These are phyloP conservation scores for Xylariaceae sp. DNA, from an alignment of 2,329 filamentous ascomycete genomes.

Conservation along the genomic window DNA sequence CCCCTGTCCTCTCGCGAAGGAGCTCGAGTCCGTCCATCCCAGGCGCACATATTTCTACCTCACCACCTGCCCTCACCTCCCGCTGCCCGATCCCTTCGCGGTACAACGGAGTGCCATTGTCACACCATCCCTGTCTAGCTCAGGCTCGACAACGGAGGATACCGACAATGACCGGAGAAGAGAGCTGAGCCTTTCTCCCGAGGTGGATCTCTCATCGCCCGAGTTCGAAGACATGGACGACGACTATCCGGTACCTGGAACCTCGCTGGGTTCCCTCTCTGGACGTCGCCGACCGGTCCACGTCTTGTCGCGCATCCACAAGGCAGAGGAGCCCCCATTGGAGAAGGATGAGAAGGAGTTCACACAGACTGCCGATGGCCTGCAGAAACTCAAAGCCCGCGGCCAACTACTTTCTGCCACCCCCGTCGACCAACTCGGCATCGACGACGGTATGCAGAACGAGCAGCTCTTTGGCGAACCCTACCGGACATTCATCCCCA, in stretches of 20 bases:
- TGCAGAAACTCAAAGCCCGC: slow-evolving; percentile 61
- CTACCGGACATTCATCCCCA: slow-evolving; percentile 31
- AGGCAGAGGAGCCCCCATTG: slow-evolving; percentile 78
- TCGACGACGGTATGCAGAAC: slow-evolving; percentile 44
- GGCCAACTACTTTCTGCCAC: slow-evolving; percentile 39
- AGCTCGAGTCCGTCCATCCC: slow-evolving; percentile 86
- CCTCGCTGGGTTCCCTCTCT: slow-evolving; percentile 54
- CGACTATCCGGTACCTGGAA: slow-evolving; percentile 53
- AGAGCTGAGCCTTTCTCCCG: slow-evolving; percentile 82
- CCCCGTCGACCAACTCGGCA: slow-evolving; percentile 33
- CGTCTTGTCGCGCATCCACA: slow-evolving; percentile 53
- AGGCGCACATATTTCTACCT: slow-evolving; percentile 96
- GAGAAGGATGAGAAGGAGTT: slow-evolving; percentile 97
- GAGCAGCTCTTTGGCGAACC: slow-evolving; percentile 50
- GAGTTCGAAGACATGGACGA: slow-evolving; percentile 74
- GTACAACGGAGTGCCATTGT: slow-evolving; percentile 55
- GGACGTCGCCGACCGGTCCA: slow-evolving; percentile 33
- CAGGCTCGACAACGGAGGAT: slow-evolving; percentile 65
- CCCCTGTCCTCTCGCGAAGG: slow-evolving; percentile 86
- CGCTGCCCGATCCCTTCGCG: slow-evolving; percentile 61
- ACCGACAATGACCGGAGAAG: slow-evolving; percentile 59
- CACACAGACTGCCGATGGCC: slow-evolving; percentile 84
- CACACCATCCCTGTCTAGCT: slow-evolving; percentile 76
- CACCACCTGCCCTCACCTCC: slow-evolving; percentile 78
- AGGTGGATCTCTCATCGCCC: slow-evolving; percentile 82